A percentile compares a stretch with the other conserved stretches of the same genome.
These are phyloP conservation scores for Backusella liffmaniae DNA, from an alignment of 192 early-diverging fungal species.

Conservation along the genomic window DNA sequence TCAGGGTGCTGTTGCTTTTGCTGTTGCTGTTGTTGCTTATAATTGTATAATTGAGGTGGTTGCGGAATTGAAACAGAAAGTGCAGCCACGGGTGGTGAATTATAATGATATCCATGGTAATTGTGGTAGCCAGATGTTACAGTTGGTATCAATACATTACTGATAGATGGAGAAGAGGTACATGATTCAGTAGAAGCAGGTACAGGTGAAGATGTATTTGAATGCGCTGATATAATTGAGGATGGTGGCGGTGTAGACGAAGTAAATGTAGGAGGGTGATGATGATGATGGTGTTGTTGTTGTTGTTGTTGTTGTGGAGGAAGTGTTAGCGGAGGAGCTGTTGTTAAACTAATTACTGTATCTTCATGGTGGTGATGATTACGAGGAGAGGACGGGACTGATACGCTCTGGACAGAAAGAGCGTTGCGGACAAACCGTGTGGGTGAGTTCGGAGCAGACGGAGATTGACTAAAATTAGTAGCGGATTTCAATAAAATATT, in stretches of 20 bases:
- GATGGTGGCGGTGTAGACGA: not conserved
- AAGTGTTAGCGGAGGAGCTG: not conserved
- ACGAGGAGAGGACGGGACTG: slow-evolving; percentile 16
- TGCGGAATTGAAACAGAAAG: slow-evolving; percentile 2
- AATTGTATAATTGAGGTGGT: slow-evolving; percentile 11
- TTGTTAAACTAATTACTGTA: not conserved
- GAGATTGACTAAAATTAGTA: slow-evolving; percentile 1
- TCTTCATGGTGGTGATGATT: not conserved
- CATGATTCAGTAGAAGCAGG: not conserved
- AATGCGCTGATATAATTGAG: not conserved
- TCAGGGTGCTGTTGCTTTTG: not conserved
- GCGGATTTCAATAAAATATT: not conserved
- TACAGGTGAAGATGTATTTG: not conserved
- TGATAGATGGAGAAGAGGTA: not conserved
- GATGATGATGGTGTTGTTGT: not conserved
- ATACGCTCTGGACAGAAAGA: slow-evolving; percentile 5
- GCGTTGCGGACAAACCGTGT: not conserved
- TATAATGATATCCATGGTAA: slow-evolving; percentile 1
- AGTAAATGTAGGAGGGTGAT: not conserved
- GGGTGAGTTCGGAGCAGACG: slow-evolving; percentile 23
- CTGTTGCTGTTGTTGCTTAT: not conserved
- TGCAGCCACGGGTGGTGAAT: not conserved
- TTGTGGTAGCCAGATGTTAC: not conserved
- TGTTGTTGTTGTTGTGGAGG: slow-evolving; percentile 1
- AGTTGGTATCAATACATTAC: not conserved